Base-by-base conservation (phyloP, 805 yeast species). In the Metschnikowia drakensbergensis region DNA sequence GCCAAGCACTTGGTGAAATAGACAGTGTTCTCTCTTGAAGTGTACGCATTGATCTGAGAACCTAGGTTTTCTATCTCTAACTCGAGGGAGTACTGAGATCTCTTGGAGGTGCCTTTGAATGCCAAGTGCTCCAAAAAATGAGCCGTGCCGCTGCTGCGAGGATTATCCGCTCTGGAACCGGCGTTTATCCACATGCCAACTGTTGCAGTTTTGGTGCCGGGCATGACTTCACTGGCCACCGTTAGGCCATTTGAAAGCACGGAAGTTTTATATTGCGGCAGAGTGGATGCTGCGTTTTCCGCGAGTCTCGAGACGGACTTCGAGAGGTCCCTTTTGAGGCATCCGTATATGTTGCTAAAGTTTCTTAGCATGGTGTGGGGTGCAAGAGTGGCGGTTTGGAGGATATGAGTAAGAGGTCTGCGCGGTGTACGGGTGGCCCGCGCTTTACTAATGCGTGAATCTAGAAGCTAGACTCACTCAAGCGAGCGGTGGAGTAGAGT, bases 121-220 rank as follows among this genome's bases (percentile, higher is more conserved):
- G 98, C 96, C 62, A 94, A 75, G 69, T 94, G 99, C 68, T 94
- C 99, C 49, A 94, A 72, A 65, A 94, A 94, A 70, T 94, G 99
- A 0, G 99, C 99, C 6, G 98, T 91, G 42, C 99, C 99, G 45
- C 82, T 76, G 58, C 90, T 90, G 62, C 77, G 77, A 60, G 87
- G 82, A 60, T 82, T 85, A 68, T 94, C 99, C 3, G 98, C 98
- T 53, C 99, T 78, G 3, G 97, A 91, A 2, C 99, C 99, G 36
- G 99, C 97, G 69, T 94, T 97, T 53, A 94, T 90, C 92, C 97
- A 95, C 47, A 94, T 92, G 2, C 98, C 99, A 10, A 94, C 97
- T 1, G 99, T 94, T 52, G 99, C 98, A 38, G 97, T 90, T 58
- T 85, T 78, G 6, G 95, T 84, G 53, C 86, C 84, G 8, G 98